These are phyloP conservation scores for Infundibulicybe gibba DNA, from an alignment of 768 basidiomycete genomes.

Conservation along the genomic window DNA sequence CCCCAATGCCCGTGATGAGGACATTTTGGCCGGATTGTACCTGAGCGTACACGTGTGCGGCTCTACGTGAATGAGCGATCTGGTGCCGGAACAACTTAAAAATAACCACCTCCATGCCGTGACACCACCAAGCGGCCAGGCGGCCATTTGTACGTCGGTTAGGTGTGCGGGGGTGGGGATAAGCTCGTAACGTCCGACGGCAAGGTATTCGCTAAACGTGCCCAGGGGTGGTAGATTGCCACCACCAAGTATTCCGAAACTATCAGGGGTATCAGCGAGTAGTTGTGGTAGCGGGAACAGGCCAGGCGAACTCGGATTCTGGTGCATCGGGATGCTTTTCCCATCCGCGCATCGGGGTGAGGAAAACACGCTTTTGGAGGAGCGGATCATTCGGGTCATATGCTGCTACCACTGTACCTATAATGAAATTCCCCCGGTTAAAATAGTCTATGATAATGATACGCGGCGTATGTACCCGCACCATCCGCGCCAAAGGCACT, in stretches of 20 bases:
- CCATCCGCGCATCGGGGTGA: constrained; percentile 81
- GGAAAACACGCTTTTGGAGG: constrained; percentile 63
- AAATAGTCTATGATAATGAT: background rate
- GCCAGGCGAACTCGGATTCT: constrained; percentile 48
- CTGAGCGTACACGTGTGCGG: constrained; percentile 59
- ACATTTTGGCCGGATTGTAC: constrained; percentile 66
- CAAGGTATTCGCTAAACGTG: constrained; percentile 74
- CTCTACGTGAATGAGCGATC: constrained; percentile 34
- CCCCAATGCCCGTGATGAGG: constrained; percentile 80
- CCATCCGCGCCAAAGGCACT: constrained; percentile 70
- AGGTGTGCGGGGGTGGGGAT: constrained; percentile 65
- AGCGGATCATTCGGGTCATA: constrained; percentile 50
- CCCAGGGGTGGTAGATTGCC: constrained; percentile 51
- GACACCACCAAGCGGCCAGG: constrained; percentile 74
- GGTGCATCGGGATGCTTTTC: constrained; percentile 59
- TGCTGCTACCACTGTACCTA: constrained; percentile 64
- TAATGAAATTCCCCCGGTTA: too few relatives aligned
- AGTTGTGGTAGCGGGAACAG: background rate
- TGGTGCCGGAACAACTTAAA: background rate
- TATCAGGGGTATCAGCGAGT: constrained; percentile 13
- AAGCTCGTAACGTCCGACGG: constrained; percentile 68
- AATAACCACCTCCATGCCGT: constrained; percentile 76
- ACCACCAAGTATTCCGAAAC: constrained; percentile 70
- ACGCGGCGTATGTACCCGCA: constrained; percentile 45
- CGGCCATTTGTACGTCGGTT: constrained; percentile 63